Conservation (phyloP, 352 stramenopile species). For the Phytophthora podocarpi region DNA sequence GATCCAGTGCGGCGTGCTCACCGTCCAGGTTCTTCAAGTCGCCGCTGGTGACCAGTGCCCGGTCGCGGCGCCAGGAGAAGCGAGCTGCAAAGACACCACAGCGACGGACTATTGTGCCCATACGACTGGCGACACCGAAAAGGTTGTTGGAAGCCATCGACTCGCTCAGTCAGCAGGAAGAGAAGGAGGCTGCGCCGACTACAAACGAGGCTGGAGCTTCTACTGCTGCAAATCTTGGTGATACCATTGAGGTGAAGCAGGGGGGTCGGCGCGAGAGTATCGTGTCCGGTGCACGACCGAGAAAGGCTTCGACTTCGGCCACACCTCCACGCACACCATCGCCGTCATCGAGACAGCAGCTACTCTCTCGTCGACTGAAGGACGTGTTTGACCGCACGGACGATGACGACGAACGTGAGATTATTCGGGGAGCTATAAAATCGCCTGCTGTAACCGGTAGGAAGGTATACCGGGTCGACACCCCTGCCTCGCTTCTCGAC, state of each 20-base stretch:
- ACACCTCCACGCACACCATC: slow-evolving; percentile 30
- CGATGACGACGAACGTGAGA: slow-evolving; percentile 14
- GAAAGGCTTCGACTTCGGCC: slow-evolving; percentile 8
- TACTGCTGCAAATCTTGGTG: background rate
- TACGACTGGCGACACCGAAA: slow-evolving; percentile 12
- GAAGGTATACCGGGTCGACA: background rate
- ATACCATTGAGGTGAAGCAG: slow-evolving; percentile 2
- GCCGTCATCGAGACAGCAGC: slow-evolving; percentile 30
- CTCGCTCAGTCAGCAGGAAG: slow-evolving; percentile 21
- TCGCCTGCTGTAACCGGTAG: background rate
- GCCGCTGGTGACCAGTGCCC: slow-evolving; percentile 37
- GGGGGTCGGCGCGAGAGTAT: background rate
- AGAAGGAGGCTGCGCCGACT: slow-evolving; percentile 12
- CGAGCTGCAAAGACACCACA: slow-evolving; percentile 14
- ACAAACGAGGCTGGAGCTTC: background rate
- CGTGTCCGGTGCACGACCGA: background rate
- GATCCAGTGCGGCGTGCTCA: slow-evolving; percentile 43
- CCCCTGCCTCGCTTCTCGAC: slow-evolving; percentile 17
- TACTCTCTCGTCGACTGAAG: slow-evolving; percentile 41
- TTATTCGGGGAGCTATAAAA: slow-evolving; percentile 13
- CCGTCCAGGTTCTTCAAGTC: slow-evolving; percentile 83
- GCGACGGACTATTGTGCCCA: slow-evolving; percentile 15
- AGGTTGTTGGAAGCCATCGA: slow-evolving; percentile 27
- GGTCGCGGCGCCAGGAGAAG: background rate
- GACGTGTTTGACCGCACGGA: slow-evolving; percentile 43